A percentile compares a stretch with the other conserved stretches of the same genome.
phyloP scores from a whole-genome alignment of 2,329 filamentous ascomycete genomes.

The Colletotrichum scovillei region DNA sequence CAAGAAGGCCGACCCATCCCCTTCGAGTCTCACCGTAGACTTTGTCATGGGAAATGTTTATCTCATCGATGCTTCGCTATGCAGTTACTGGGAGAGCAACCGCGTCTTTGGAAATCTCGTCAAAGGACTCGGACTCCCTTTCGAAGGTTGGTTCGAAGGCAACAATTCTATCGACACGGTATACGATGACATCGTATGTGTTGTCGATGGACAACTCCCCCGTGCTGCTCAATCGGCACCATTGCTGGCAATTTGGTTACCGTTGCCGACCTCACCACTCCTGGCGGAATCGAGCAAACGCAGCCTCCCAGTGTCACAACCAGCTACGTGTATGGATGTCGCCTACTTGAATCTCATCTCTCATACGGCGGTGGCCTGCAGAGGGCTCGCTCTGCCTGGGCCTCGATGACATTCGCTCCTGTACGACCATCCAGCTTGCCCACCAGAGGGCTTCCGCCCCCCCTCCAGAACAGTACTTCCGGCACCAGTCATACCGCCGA shows the following conservation, averaged over 20 bases:
- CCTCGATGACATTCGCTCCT: constrained; percentile 4
- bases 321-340: not conserved
- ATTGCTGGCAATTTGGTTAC: constrained; percentile 20
- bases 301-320: not conserved
- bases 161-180: constrained; percentile 7
- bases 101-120: constrained; percentile 3
- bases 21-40: constrained; percentile 11
- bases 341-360: not conserved
- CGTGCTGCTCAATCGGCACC: constrained; percentile 10
- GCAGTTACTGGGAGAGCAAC: not conserved
- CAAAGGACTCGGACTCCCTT: constrained; percentile 18
- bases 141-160: constrained; percentile 2
- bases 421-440: not conserved
- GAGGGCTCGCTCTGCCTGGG: constrained; percentile 1
- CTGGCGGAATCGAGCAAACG: not conserved
- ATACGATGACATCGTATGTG: constrained; percentile 22
- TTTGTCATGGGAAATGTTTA: constrained; percentile 29
- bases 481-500: not conserved
- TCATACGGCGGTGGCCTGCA: constrained; percentile 7
- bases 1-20: no score
- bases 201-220: not conserved
- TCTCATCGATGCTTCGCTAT: constrained; percentile 7
- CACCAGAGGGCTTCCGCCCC: no score
- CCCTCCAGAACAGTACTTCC: not conserved
- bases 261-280: not conserved